Percentiles rank a stretch among this genome's conserved stretches.
phyloP scores from a whole-genome alignment of 768 basidiomycete genomes.

The Kwoniella sp. region DNA sequence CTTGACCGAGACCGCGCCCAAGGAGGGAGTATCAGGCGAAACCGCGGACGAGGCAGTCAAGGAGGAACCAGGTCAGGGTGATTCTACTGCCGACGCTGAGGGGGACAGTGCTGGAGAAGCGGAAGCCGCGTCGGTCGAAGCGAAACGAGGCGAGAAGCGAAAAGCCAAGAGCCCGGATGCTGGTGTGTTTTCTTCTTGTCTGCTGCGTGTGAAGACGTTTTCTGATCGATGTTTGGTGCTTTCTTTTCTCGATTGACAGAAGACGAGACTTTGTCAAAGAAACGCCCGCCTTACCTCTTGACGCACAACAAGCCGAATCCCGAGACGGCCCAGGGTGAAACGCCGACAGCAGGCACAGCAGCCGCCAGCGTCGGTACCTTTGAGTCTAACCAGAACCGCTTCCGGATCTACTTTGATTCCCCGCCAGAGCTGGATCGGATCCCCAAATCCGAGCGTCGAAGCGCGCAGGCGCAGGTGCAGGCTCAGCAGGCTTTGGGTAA shows the following conservation, averaged over 20 bases:
- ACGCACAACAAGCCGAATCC: constrained; percentile 37
- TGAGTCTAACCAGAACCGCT: constrained; percentile 49
- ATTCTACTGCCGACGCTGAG: constrained; percentile 19
- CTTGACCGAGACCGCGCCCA: constrained; percentile 45
- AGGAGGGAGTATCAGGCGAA: background rate
- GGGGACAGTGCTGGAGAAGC: background rate
- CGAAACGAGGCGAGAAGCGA: constrained; percentile 44
- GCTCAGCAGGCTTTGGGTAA: background rate
- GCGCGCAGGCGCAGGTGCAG: background rate
- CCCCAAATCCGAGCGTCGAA: constrained; percentile 27
- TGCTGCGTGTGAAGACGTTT: background rate
- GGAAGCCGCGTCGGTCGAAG: constrained; percentile 23
- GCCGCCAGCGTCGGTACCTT: no score
- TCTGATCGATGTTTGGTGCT: background rate
- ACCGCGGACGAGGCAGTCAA: constrained; percentile 12
- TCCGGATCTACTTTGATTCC: constrained; percentile 53
- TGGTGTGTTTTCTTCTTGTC: constrained; percentile 32
- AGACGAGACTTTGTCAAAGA: constrained; percentile 38
- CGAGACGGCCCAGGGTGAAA: constrained; percentile 1
- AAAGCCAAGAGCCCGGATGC: constrained; percentile 48
- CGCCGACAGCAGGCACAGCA: constrained; percentile 4
- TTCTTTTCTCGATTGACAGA: constrained; percentile 7
- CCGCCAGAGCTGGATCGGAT: constrained; percentile 47
- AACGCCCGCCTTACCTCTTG: constrained; percentile 35
- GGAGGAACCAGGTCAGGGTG: constrained; percentile 43